Evolutionary conservation across 2,329 filamentous ascomycete species (phyloP).

Genomic region (Pseudogymnoascus sp.): DNA sequence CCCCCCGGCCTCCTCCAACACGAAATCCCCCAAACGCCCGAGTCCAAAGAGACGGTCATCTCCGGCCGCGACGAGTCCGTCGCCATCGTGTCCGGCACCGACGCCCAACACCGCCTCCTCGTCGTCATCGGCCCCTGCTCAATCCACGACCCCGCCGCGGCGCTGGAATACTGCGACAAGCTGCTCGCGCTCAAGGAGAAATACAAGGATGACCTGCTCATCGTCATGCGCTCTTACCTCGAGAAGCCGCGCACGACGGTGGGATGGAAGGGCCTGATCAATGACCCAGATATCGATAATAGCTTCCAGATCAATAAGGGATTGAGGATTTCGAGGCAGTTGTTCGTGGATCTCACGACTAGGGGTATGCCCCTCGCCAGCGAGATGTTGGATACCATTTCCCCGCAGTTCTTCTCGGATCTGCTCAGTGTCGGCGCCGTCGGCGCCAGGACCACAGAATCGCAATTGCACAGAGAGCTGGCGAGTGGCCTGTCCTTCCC

Average conservation of each 20-base stretch:
- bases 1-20: constrained; percentile 90
- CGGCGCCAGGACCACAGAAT: constrained; percentile 93
- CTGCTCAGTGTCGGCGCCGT: constrained; percentile 85
- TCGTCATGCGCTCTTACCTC: constrained; percentile 96
- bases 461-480: constrained; percentile 88
- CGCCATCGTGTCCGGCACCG: constrained; percentile 59
- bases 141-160: constrained; percentile 87
- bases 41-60: constrained; percentile 45
- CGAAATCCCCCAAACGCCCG: constrained; percentile 58
- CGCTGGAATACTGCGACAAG: constrained; percentile 84
- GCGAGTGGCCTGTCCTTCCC: constrained; percentile 93
- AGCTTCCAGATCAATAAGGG: constrained; percentile 99
- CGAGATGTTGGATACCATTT: constrained; percentile 98
- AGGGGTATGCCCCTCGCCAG: constrained; percentile 93
- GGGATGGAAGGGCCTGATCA: constrained; percentile 98
- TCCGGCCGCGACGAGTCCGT: constrained; percentile 54
- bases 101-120: constrained; percentile 49
- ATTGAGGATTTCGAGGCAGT: constrained; percentile 71
- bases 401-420: constrained; percentile 92
- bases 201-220: constrained; percentile 79
- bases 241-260: constrained; percentile 98
- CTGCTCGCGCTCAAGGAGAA: constrained; percentile 76
- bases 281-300: constrained; percentile 96
- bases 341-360: constrained; percentile 86
- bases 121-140: constrained; percentile 93